Conservation (phyloP, 345 rosid genomes). For the Eucalyptus decipiens region DNA sequence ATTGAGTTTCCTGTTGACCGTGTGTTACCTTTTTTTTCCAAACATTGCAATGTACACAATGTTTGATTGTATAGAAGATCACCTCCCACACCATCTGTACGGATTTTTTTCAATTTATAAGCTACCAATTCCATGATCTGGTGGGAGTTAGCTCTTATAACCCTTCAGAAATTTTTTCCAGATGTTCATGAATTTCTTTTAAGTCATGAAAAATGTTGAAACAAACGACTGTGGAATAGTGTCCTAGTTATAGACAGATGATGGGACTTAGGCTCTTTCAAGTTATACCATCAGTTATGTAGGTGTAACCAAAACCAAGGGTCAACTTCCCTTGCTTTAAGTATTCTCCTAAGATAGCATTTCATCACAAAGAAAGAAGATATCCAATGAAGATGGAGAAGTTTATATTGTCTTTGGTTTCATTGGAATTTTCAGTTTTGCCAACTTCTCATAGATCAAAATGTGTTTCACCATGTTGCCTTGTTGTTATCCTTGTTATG, state of each 20-base stretch:
- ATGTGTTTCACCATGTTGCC: not conserved
- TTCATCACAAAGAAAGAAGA: not conserved
- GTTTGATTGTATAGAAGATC: not conserved
- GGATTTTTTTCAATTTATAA: not conserved
- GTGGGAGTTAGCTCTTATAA: not conserved
- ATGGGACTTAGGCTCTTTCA: not conserved
- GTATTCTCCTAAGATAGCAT: not conserved
- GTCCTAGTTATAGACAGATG: not conserved
- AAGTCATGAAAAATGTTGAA: not conserved
- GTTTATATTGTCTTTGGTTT: not conserved
- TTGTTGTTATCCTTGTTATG: not conserved
- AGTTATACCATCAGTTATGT: not conserved
- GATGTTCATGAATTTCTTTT: not conserved
- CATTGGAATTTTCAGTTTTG: not conserved
- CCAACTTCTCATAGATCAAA: not conserved
- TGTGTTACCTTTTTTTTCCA: not conserved
- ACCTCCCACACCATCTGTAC: no score
- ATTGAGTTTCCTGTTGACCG: not conserved
- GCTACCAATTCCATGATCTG: not conserved
- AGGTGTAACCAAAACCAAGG: not conserved
- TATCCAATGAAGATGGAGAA: not conserved
- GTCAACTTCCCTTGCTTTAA: not conserved
- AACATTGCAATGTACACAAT: not conserved
- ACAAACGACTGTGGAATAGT: not conserved
- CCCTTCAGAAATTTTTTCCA: not conserved